Conservation (phyloP, 345 rosid species). For the Theobroma cacao region DNA sequence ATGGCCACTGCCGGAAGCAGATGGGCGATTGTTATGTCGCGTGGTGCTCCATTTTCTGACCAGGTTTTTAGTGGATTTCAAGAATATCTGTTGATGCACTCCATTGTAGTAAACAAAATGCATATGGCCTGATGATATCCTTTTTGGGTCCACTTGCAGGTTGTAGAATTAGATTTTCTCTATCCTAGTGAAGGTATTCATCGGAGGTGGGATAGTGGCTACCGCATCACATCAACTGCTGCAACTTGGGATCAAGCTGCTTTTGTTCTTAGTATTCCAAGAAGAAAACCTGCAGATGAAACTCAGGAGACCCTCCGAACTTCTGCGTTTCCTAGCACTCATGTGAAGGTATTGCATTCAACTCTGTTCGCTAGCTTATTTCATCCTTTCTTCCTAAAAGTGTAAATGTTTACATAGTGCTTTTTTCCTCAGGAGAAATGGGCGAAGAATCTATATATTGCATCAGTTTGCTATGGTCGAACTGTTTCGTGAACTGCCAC, state of each 20-base stretch:
- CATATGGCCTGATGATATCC: background rate
- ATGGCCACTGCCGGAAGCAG: conserved; percentile 96
- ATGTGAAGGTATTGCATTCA: conserved; percentile 65
- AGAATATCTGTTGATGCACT: conserved; percentile 1
- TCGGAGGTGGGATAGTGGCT: conserved; percentile 92
- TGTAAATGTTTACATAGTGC: background rate
- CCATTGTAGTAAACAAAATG: background rate
- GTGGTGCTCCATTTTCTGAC: conserved; percentile 84
- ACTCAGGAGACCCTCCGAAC: conserved; percentile 97
- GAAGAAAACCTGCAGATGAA: conserved; percentile 84
- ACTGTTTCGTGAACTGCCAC: conserved; percentile 78
- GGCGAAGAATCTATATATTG: conserved; percentile 90
- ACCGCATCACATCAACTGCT: conserved; percentile 89
- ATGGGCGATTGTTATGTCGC: conserved; percentile 99
- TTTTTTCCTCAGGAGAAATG: conserved; percentile 78
- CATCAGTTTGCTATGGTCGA: conserved; percentile 93
- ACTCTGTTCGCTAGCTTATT: conserved; percentile 4
- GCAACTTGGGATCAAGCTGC: conserved; percentile 97
- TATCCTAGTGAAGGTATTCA: conserved; percentile 99
- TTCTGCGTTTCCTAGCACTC: conserved; percentile 92
- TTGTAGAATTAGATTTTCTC: conserved; percentile 93
- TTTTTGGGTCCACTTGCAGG: conserved; percentile 39
- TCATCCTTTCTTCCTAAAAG: background rate
- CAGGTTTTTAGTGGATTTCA: conserved; percentile 52
- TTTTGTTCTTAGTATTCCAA: conserved; percentile 86